A percentile compares a stretch with the other conserved stretches of the same genome.
These are phyloP conservation scores for Tremellales sp. DNA, from an alignment of 1,284 basidiomycete species.

Conservation along the genomic window DNA sequence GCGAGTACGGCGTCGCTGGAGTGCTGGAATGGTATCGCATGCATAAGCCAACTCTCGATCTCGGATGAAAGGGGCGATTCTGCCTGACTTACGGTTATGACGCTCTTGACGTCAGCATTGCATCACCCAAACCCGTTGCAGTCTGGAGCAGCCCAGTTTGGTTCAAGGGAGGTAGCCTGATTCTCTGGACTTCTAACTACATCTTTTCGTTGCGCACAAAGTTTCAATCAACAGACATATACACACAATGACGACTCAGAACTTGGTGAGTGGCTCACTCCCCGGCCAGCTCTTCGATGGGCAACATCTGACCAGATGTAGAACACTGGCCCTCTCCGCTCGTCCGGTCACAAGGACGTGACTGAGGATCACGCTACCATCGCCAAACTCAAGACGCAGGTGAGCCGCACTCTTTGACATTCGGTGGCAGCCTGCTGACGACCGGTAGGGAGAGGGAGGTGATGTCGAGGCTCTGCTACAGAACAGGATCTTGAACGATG, in stretches of 20 bases:
- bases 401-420: slow-evolving; percentile 2
- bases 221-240: no score
- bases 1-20: no score
- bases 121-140: no score
- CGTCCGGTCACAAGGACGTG: slow-evolving; percentile 28
- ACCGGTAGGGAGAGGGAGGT: slow-evolving; percentile 18
- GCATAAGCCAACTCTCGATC: no score
- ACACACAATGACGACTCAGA: slow-evolving; percentile 30
- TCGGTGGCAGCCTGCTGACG: background rate
- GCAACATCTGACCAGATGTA: slow-evolving; percentile 1
- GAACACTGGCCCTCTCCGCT: slow-evolving; percentile 20
- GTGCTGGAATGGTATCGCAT: no score
- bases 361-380: slow-evolving; percentile 23
- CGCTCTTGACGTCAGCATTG: no score
- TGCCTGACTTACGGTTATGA: no score
- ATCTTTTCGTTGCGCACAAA: no score
- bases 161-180: no score
- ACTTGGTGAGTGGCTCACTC: slow-evolving; percentile 12
- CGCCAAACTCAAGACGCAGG: slow-evolving; percentile 13
- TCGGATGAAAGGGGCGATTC: no score
- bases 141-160: no score
- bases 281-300: background rate
- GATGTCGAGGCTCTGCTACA: slow-evolving; percentile 21
- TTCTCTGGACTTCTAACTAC: no score
- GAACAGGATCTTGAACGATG: slow-evolving; percentile 19